Conservation (phyloP, 345 rosid genomes). For the Nephelium lappaceum region DNA sequence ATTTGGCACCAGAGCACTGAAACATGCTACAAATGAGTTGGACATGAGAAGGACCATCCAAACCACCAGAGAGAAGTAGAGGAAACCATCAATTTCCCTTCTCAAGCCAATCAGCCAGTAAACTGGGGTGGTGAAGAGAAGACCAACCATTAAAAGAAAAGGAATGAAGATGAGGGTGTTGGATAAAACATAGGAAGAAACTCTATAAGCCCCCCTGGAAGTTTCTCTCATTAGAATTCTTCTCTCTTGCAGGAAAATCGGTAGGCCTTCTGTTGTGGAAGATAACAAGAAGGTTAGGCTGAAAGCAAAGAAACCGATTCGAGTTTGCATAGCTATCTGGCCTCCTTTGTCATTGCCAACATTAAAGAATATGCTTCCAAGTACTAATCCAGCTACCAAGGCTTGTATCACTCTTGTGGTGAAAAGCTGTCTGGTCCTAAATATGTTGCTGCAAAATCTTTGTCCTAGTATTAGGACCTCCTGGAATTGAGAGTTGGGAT, state of each 20-base stretch:
- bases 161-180: conserved; percentile 74
- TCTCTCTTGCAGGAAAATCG: conserved; percentile 83
- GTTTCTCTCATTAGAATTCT: conserved; percentile 79
- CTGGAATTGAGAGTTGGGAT: conserved; percentile 48
- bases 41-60: conserved; percentile 84
- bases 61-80: conserved; percentile 70
- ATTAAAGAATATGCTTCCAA: conserved; percentile 75
- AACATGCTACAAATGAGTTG: conserved; percentile 86
- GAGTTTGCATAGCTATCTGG: conserved; percentile 49
- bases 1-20: conserved; percentile 91
- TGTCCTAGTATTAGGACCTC: conserved; percentile 71
- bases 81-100: conserved; percentile 53
- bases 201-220: conserved; percentile 78
- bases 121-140: conserved; percentile 77
- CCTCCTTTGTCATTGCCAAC: conserved; percentile 61
- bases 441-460: conserved; percentile 79
- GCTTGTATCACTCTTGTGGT: conserved; percentile 75
- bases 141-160: conserved; percentile 61
- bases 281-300: conserved; percentile 84
- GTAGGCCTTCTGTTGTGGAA: conserved; percentile 88
- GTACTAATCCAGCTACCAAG: conserved; percentile 63
- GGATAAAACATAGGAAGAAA: conserved; percentile 70
- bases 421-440: conserved; percentile 82
- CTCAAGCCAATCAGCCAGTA: conserved; percentile 88
- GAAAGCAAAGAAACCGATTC: conserved; percentile 83